Percentiles rank a stretch among this genome's conserved stretches.
Evolutionary conservation across 352 stramenopile species (phyloP).

Genomic region (Globisporangium cystogenes): DNA sequence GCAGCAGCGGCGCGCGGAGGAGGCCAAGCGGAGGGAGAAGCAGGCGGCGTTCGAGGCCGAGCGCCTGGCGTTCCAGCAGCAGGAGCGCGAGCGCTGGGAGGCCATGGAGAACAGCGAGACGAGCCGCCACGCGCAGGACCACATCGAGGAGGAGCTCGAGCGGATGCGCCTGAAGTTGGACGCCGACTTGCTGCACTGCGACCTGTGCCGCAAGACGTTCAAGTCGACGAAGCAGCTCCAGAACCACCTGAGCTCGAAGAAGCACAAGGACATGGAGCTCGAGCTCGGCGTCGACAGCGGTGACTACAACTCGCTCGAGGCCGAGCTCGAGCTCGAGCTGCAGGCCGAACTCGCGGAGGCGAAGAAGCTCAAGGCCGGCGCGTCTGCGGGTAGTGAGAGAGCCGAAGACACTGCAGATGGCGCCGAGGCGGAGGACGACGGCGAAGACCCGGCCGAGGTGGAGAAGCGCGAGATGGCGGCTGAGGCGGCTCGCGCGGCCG

Average conservation of each 20-base stretch:
- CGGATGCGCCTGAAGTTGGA: conserved; percentile 64
- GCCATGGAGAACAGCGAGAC: conserved; percentile 27
- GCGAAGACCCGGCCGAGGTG: conserved; percentile 5
- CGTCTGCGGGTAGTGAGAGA: neutral
- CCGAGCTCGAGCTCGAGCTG: conserved; percentile 51
- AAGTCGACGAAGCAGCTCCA: conserved; percentile 80
- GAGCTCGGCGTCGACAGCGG: conserved; percentile 45
- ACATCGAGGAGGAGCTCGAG: conserved; percentile 64
- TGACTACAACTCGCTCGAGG: conserved; percentile 51
- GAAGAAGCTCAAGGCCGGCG: conserved; percentile 2
- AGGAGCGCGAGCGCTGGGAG: conserved; percentile 60
- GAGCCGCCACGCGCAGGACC: conserved; percentile 38
- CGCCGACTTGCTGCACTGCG: conserved; percentile 59
- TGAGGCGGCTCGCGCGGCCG: conserved; percentile 33
- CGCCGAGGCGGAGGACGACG: neutral
- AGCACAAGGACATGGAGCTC: conserved; percentile 71
- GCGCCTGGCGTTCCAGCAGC: conserved; percentile 59
- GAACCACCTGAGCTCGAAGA: conserved; percentile 78
- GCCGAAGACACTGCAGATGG: conserved; percentile 1
- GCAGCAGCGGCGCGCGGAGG: conserved; percentile 37
- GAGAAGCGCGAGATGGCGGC: conserved; percentile 30
- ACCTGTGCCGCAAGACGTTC: conserved; percentile 81
- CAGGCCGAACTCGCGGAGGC: conserved; percentile 48
- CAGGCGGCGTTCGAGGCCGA: conserved; percentile 55
- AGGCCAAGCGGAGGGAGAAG: conserved; percentile 47